phyloP scores from a whole-genome alignment of 2,329 filamentous ascomycete species.

The Mycosphaerelloides madeirae region DNA sequence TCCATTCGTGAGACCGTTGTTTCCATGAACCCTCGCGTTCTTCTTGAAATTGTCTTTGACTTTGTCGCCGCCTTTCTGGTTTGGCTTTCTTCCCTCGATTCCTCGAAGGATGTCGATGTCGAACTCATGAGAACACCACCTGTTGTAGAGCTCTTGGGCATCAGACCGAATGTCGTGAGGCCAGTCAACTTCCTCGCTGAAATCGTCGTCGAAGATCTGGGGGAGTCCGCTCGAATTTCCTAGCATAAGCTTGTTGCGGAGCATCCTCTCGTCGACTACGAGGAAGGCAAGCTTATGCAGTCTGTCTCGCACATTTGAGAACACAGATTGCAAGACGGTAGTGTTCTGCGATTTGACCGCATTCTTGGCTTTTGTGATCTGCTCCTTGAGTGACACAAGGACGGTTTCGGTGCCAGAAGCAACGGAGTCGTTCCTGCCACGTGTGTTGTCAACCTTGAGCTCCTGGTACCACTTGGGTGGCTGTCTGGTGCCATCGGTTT shows the following conservation, averaged over 20 bases:
- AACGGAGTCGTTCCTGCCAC: too few species aligned
- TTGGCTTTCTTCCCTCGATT: conserved; percentile 29
- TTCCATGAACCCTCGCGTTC: conserved; percentile 35
- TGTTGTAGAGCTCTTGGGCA: conserved; percentile 42
- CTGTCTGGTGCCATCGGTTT: background rate
- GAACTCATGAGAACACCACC: conserved; percentile 42
- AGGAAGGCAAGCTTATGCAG: conserved; percentile 40
- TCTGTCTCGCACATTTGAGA: conserved; percentile 33
- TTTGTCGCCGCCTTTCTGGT: conserved; percentile 20
- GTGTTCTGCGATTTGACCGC: background rate
- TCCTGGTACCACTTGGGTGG: conserved; percentile 21
- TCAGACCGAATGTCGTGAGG: conserved; percentile 48
- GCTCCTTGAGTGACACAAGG: background rate
- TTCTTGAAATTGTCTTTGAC: conserved; percentile 24
- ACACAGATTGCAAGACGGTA: conserved; percentile 1
- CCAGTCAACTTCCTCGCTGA: conserved; percentile 26
- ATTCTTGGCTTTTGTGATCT: conserved; percentile 3
- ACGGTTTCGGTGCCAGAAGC: background rate
- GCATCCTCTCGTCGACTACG: conserved; percentile 27
- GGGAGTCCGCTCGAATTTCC: conserved; percentile 36
- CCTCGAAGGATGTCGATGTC: conserved; percentile 45
- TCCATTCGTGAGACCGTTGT: conserved; percentile 40
- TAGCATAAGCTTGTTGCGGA: conserved; percentile 36
- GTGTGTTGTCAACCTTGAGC: too few species aligned
- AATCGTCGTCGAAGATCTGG: conserved; percentile 36